Base-by-base conservation (phyloP, 208 protist genomes). In the Trichomonas tenax region DNA sequence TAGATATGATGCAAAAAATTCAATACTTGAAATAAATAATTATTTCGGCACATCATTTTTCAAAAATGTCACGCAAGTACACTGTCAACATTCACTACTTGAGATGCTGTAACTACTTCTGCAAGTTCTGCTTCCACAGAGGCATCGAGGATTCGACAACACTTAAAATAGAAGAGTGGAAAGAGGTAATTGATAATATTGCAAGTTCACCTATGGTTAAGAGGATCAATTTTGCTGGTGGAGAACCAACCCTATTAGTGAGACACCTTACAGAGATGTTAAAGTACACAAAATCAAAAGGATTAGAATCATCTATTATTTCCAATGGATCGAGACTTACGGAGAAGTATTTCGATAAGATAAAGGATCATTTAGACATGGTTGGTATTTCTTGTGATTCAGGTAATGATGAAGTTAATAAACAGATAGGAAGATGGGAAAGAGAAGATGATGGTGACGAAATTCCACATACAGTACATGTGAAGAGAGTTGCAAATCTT, bases 121-220 rank as follows among this genome's bases (percentile, higher is more conserved):
- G 82, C 82, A 89, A 89, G 40, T 89, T 89, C 38, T 89, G 82
- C 26, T 89, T 89, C 38, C 82, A 89, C 26, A 34, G 82, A 89
- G 82, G 82, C 34, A 46, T 44, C 23, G 38, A 89, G 38, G 38
- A 89, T 89, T 0, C 31, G 6, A 10, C 34, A 89, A 89, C 82
- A 31, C 46, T 89, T 6, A 41, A n/a, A n/a, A 0, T 46, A n/a
- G 40, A 89, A 44, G 10, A 89, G 40, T 89, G 82, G 82, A 4
- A 89, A 3, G 2, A 89, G 31, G 26, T 89, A 9, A 89, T 89
- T 46, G 82, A 89, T 46, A 89, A 41, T 4, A 89, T 89, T 89
- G 34, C 82, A 14, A 34, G 38, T 0, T 46, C 82, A 41, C 0
- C 40, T 4, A 44, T 46, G 40, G 40, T 89, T 8, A 89, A 89